A percentile compares a stretch with the other conserved stretches of the same genome.
These are phyloP conservation scores for Neofusicoccum sp. DNA, from an alignment of 2,329 filamentous ascomycete species.

Conservation along the genomic window DNA sequence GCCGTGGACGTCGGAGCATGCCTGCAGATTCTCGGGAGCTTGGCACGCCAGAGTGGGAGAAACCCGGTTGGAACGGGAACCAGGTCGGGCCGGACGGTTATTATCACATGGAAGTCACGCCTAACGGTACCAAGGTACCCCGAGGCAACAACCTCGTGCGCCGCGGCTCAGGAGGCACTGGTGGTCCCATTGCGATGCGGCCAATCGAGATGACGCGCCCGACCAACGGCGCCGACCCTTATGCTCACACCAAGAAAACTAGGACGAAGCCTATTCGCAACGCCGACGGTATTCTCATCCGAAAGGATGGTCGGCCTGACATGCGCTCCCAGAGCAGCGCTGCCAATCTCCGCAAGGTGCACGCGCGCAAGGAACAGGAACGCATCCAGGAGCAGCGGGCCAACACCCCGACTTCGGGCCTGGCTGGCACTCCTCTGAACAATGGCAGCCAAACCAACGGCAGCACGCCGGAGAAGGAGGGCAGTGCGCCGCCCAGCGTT, in stretches of 20 bases:
- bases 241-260: conserved; percentile 47
- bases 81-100: conserved; percentile 38
- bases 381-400: conserved; percentile 9
- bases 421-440: conserved; percentile 21
- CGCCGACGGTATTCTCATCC: conserved; percentile 50
- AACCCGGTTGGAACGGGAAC: conserved; percentile 36
- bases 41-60: conserved; percentile 43
- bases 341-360: conserved; percentile 52
- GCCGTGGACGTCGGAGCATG: conserved; percentile 42
- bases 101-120: conserved; percentile 27
- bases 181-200: conserved; percentile 21
- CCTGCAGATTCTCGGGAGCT: conserved; percentile 27
- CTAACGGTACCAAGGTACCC: conserved; percentile 24
- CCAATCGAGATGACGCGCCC: conserved; percentile 22
- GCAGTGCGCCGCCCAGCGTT: conserved; percentile 21
- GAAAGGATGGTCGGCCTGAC: conserved; percentile 52
- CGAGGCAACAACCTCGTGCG: conserved; percentile 29
- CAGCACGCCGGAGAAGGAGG: conserved; percentile 10
- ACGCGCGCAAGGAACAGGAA: conserved; percentile 46
- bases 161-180: conserved; percentile 33
- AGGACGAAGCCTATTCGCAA: conserved; percentile 52
- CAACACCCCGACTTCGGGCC: conserved; percentile 25
- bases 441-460: neutral
- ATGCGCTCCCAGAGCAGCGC: conserved; percentile 53
- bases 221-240: conserved; percentile 32